Conservation (phyloP, 73 alveolate genomes). For the Paramecium biaurelia region DNA sequence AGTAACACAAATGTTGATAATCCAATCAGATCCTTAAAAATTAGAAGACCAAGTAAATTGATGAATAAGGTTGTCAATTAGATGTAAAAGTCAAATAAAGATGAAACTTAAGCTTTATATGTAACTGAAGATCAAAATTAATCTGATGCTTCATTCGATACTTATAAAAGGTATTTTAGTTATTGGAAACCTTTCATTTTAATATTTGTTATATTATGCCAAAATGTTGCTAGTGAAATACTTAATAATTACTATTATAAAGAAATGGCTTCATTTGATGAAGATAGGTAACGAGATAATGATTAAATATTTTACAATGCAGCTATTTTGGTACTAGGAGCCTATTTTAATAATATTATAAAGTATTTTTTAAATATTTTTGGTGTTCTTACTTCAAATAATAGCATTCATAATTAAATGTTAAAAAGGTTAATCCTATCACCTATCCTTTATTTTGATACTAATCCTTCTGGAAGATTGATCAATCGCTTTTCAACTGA, state of each 20-base stretch:
- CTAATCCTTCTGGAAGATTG: conserved; percentile 68
- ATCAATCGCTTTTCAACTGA: conserved; percentile 69
- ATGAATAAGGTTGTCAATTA: not conserved
- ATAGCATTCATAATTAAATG: conserved; percentile 45
- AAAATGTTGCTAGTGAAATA: not conserved
- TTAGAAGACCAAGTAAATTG: conserved; percentile 3
- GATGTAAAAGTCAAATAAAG: not conserved
- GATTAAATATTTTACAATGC: not conserved
- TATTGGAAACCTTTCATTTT: conserved; percentile 19
- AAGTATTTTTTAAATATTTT: not conserved
- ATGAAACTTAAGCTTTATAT: not conserved
- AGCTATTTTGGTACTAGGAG: not conserved
- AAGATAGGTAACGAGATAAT: not conserved
- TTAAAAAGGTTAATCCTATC: conserved; percentile 22
- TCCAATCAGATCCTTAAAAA: not conserved
- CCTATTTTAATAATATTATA: not conserved
- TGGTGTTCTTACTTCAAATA: conserved; percentile 20
- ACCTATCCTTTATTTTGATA: conserved; percentile 61
- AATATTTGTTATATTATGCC: not conserved
- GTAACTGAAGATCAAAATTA: not conserved
- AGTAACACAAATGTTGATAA: not conserved
- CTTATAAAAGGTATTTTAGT: conserved; percentile 25
- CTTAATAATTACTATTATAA: not conserved
- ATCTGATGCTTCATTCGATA: not conserved
- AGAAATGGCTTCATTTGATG: not conserved